Base-by-base conservation (phyloP, 2,329 filamentous ascomycete species). In the Cordyceps javanica region DNA sequence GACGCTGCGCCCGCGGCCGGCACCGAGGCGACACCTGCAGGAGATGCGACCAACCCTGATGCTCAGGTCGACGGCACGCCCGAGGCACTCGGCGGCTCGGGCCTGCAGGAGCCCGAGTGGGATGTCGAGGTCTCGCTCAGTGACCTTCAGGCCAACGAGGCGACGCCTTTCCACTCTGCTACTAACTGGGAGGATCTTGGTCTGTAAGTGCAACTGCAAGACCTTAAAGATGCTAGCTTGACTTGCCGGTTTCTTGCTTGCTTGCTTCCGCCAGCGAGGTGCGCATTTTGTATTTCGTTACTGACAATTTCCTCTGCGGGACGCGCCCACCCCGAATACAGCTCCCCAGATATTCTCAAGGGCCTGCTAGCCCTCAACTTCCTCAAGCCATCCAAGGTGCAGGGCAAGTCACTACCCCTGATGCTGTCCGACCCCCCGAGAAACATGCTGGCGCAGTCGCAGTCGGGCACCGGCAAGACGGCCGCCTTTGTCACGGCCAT, bases 371-470 rank as follows among this genome's bases (percentile, higher is more conserved):
- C 83, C 55, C 89, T 97, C 82, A 89, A 89, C 74, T 97, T 97
- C 78, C 82, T 87, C 68, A 96, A 95, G 73, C 94, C 94, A 0
- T 97, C 94, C 58, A 99, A 99, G 77, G 96, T 99, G 63, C 94
- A 99, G 77, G 94, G 96, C 73, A 90, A 88, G 65, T 94, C 94
- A 1, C 82, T 99, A 19, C 94, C 94, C 28, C 81, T 99, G 57
- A 88, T 99, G 68, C 82, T 99, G 62, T 77, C 82, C 65, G 80
- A 96, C 68, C 93, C 94, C n/a, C 88, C 93, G 0, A 81, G 82
- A 63, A 97, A 97, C 74, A 89, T 99, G 82, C 93, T 99, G 68
- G 94, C 92, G 3, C 94, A 99, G 75, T 99, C 94, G n/a, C 94
- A 99, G 73, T 99, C 94, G 2, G 94, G 94, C 65, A 99, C 94